Base-by-base conservation (phyloP, 371 early-diverging fungal genomes). In the Capillidium heterosporum region DNA sequence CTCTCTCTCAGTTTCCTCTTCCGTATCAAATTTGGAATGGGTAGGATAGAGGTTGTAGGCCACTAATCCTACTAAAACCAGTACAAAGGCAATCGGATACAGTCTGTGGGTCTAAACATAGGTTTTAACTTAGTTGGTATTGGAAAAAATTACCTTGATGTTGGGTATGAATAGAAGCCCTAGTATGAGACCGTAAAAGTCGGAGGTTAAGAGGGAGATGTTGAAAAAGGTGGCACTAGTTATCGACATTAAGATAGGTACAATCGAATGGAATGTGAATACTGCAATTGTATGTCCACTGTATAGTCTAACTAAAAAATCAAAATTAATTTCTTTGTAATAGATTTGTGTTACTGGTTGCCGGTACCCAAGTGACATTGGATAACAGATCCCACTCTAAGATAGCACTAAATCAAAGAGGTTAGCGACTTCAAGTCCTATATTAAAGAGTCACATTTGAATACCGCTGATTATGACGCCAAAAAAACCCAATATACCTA, bases 181-280 rank as follows among this genome's bases (percentile, higher is more conserved):
- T 65, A 87, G 74, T 56, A 83, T 66, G 48, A 84, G 68, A 4
- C 80, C 76, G 60, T 82, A 87, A 54, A 87, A 81, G 60, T 87
- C 85, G 57, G 80, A 77, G 15, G 85, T 84, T 63, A 85, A 63
- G 32, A 87, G 61, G 32, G 83, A 82, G 55, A 87, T 60, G 61
- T 87, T 87, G 67, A 80, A 87, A 56, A 84, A 74, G 21, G 84
- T 74, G 1, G 87, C 84, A 26, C 82, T 81, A 35, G 74, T 71
- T 53, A 75, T 57, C 5, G 78, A 71, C 67, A 85, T 77, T 60
- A 87, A 59, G 55, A 81, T 63, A 3, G 87, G 85, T 0, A 77
- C 75, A 19, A 77, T 57, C 7, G 81, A 70, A 62, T 87, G 84
- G 19, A 87, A 60, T 23, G 69, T 61, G 63, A 87, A 75, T 77